Conservation (phyloP, 805 yeast genomes). For the Wickerhamomyces rabaulensis region DNA sequence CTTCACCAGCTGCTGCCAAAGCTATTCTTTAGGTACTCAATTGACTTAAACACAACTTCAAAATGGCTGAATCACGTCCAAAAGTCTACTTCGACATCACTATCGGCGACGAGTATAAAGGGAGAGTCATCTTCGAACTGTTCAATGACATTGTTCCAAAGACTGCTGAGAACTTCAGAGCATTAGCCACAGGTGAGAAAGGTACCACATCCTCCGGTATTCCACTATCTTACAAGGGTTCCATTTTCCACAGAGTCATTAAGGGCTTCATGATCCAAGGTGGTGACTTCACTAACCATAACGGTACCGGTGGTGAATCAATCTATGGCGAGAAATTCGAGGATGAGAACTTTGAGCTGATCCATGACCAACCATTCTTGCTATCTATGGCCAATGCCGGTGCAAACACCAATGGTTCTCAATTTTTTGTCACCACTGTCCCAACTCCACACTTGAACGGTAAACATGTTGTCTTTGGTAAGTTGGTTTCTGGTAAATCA, state of each 20-base stretch:
- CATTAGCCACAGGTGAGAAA: constrained; percentile 84
- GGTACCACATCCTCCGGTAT: constrained; percentile 59
- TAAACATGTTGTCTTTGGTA: constrained; percentile 95
- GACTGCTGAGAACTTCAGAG: constrained; percentile 86
- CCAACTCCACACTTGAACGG: constrained; percentile 93
- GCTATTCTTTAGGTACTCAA: too few relatives aligned
- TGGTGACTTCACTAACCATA: constrained; percentile 77
- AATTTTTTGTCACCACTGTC: constrained; percentile 88
- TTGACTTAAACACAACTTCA: neutral
- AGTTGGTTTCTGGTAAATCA: constrained; percentile 77
- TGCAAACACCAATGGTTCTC: constrained; percentile 93
- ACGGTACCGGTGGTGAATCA: constrained; percentile 80
- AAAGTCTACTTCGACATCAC: constrained; percentile 77
- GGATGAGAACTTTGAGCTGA: constrained; percentile 77
- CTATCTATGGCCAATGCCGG: constrained; percentile 98
- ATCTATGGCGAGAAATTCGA: constrained; percentile 83
- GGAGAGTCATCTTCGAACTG: constrained; percentile 76
- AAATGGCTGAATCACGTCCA: constrained; percentile 28
- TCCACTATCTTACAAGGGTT: constrained; percentile 71
- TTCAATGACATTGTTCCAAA: constrained; percentile 73
- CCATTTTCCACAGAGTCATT: constrained; percentile 91
- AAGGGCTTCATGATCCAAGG: constrained; percentile 90
- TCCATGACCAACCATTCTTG: constrained; percentile 81
- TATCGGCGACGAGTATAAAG: constrained; percentile 62
- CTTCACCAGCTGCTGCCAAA: neutral